Conservation (phyloP, 768 basidiomycete genomes). For the Pulveroboletus sp. region DNA sequence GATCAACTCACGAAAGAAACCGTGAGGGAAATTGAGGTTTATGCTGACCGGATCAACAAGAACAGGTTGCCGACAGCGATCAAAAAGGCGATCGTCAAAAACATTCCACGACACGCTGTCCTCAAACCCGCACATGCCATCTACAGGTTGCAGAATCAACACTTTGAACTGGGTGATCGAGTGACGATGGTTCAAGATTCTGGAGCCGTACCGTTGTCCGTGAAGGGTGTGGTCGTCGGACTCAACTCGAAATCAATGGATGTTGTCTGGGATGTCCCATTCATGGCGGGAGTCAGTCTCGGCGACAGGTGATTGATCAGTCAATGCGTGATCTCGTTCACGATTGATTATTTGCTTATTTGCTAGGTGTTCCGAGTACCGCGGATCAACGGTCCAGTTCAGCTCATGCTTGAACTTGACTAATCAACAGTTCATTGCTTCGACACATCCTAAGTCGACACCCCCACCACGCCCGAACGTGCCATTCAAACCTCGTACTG, state of each 20-base stretch:
- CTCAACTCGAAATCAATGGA: conserved; percentile 86
- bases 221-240: conserved; percentile 92
- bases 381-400: conserved; percentile 85
- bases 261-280: conserved; percentile 92
- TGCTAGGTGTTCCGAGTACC: conserved; percentile 82
- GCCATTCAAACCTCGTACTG: conserved; percentile 65
- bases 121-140: conserved; percentile 89
- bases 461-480: conserved; percentile 44
- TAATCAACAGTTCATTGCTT: conserved; percentile 77
- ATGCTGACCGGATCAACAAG: conserved; percentile 64
- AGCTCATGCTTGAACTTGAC: conserved; percentile 87
- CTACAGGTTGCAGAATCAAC: conserved; percentile 86
- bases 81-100: conserved; percentile 91
- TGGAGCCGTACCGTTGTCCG: conserved; percentile 84
- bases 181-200: conserved; percentile 96
- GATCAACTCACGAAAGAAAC: conserved; percentile 92
- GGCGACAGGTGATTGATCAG: conserved; percentile 59
- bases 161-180: conserved; percentile 84
- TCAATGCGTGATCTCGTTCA: background rate
- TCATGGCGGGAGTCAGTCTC: conserved; percentile 88
- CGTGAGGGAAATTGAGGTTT: conserved; percentile 70
- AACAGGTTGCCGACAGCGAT: conserved; percentile 59
- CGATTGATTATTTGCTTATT: background rate
- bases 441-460: conserved; percentile 56
- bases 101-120: conserved; percentile 88